Base-by-base conservation (phyloP, 495 filamentous ascomycete genomes). In the Rostrohypoxylon terebratum region DNA sequence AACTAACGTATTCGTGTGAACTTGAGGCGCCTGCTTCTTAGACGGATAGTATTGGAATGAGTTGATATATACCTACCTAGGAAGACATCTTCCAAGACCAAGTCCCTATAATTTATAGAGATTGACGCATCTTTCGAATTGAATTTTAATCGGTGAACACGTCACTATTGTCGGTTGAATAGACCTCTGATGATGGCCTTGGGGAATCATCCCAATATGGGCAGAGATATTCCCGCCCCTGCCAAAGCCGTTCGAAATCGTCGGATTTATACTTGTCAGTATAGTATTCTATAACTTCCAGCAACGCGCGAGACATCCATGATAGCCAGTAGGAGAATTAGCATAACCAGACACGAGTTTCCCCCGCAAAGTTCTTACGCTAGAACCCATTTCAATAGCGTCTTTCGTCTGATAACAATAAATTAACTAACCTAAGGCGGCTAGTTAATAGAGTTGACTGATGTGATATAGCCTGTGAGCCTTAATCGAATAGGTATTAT, bases 221-320 rank as follows among this genome's bases (percentile, higher is more conserved):
- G 21, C 45, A 48, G 45, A 48, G 18, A 4, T 48, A 18, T 21
- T 48, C 45, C 13, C 45, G 45, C 9, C 45, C 45, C 10, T 23
- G 18, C 45, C 45, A 48, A 48, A 48, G 45, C 45, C 5, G 11
- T 48, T 48, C 45, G 45, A 48, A 48, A 11, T 48, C 45, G 9
- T 48, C 16, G 0, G 18, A 18, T 10, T 7, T 48, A 48, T 48
- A 48, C 8, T 0, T 5, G 1, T 48, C 18, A 1, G 16, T 48
- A 18, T 48, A 48, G 3, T 10, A 0, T 21, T 18, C 1, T 28
- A 28, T 11, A 38, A 9, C 6, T 9, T 38, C 11, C 34, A 1
- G 9, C 1, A 38, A 3, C 34, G 34, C 11, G 11, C 11, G 2
- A 4, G 25, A 2, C 1, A 28, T n/a, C 13, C 7, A 45, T n/a